Conservation (phyloP, 2,329 filamentous ascomycete species). For the Sporothrix sp. region DNA sequence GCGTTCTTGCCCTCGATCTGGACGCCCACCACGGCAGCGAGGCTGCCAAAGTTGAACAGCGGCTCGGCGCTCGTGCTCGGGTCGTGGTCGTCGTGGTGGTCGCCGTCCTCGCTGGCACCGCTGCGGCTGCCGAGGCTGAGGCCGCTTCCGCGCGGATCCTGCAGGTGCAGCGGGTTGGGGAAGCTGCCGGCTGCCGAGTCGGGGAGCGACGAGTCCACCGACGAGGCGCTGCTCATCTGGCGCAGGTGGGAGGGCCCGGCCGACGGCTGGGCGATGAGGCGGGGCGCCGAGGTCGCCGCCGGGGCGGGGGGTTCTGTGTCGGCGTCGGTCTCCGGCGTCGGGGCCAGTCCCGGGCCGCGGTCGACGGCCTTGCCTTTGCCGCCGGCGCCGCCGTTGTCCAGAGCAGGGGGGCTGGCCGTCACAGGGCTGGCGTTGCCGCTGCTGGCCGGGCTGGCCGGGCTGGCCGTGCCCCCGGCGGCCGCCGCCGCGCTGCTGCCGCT, state of each 20-base stretch:
- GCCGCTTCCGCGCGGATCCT: conserved; percentile 45
- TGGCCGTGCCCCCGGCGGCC: neutral
- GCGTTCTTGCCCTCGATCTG: conserved; percentile 42
- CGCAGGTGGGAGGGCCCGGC: conserved; percentile 62
- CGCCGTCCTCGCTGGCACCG: conserved; percentile 35
- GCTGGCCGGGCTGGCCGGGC: neutral
- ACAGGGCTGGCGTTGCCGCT: conserved; percentile 10
- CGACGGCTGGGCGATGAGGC: conserved; percentile 41
- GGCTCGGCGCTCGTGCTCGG: conserved; percentile 52
- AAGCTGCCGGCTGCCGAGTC: conserved; percentile 55
- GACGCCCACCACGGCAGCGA: conserved; percentile 74
- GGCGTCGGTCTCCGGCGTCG: conserved; percentile 20
- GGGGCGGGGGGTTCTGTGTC: conserved; percentile 36
- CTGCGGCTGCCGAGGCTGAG: conserved; percentile 39
- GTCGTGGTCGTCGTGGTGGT: conserved; percentile 30
- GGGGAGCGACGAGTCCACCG: conserved; percentile 64
- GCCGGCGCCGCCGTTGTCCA: conserved; percentile 22
- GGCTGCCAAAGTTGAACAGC: conserved; percentile 83
- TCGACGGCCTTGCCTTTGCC: conserved; percentile 65
- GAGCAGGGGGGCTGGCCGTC: neutral
- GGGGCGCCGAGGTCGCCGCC: conserved; percentile 24
- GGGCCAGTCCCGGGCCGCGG: conserved; percentile 28
- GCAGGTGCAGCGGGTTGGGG: conserved; percentile 26
- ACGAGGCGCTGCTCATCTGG: conserved; percentile 81
- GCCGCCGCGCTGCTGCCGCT: conserved; percentile 21